Evolutionary conservation across 108 stramenopile genomes (phyloP), one percentile per base, ranked within the genome.

Genomic region (Nitzschia inconspicua): DNA sequence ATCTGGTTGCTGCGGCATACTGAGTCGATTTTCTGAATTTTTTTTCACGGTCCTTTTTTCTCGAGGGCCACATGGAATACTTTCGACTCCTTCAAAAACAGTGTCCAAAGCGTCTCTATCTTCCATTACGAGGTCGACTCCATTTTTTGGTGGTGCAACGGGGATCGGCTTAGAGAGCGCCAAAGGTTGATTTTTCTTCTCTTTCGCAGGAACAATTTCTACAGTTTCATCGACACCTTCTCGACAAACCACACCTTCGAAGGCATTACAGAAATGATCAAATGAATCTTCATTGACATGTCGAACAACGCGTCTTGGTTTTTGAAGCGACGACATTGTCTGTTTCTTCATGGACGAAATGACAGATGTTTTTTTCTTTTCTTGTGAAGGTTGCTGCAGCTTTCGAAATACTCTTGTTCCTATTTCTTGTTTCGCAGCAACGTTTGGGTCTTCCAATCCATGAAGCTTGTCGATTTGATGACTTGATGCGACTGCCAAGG

Each of bases 261-360:
- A 41, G n/a, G 43, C 20, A 19, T 58, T 58, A 20, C 43, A 58
- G 4, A 58, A 25, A 26, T 43, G 13, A 44, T 58, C 57, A n/a
- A 58, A 26, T 16, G 57, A 41, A 44, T 58, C 57, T 2, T 58
- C 57, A 6, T 58, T 29, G 42, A 30, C 43, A 27, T 37, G 8
- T 37, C n/a, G n/a, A n/a, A n/a, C n/a, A n/a, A n/a, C n/a, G 36
- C 36, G 13, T 11, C 13, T 37, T 13, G 13, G 8, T 37, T 37
- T 13, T 13, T 11, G 36, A 11, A 37, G 36, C 13, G 13, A 13
- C 13, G 13, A 11, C 13, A 37, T 37, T 11, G 36, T 26, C 43
- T 41, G 11, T 44, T 58, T 10, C 29, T 30, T 11, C 57, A 58
- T 30, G 43, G 57, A 58, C 43, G 44, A 13, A 58, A 16, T 2